A percentile compares a stretch with the other conserved stretches of the same genome.
Evolutionary conservation across 2,329 filamentous ascomycete species (phyloP).

Genomic region (Phyllosticta citribraziliensis): DNA sequence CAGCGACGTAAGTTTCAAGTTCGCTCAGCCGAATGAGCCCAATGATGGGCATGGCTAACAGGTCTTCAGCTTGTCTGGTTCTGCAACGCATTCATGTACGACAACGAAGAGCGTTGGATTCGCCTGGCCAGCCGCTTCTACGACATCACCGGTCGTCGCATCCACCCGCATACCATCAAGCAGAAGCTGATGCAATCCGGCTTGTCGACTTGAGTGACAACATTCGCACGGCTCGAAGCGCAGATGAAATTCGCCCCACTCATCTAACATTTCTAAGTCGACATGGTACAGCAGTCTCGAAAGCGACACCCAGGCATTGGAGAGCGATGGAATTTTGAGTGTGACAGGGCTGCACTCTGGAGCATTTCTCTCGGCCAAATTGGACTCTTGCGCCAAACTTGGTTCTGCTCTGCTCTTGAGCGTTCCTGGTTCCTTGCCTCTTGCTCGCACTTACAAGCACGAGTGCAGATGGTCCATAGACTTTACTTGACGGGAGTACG

Average conservation of each 20-base stretch:
- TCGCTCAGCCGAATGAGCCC: neutral
- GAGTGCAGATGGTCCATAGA: neutral
- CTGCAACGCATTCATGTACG: conserved; percentile 34
- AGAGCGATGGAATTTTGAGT: neutral
- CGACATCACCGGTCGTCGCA: conserved; percentile 38
- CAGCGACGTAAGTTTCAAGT: conserved; percentile 13
- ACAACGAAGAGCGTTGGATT: conserved; percentile 36
- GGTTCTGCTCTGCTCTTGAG: neutral
- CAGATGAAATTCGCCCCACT: neutral
- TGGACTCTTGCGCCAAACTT: neutral
- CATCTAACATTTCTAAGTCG: neutral
- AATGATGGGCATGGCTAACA: conserved; percentile 11
- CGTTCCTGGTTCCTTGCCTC: neutral
- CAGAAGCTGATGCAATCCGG: conserved; percentile 27
- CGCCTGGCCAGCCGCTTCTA: conserved; percentile 38
- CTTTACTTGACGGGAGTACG: neutral
- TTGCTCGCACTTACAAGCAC: neutral
- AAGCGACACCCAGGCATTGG: neutral
- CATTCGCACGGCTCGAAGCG: neutral
- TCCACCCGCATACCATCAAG: conserved; percentile 35
- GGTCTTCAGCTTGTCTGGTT: conserved; percentile 14
- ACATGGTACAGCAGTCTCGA: neutral
- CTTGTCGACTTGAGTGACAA: neutral
- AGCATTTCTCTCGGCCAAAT: neutral
- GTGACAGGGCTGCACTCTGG: neutral